Base-by-base conservation (phyloP, 257 asterid species). In the Jacaranda copaia region DNA sequence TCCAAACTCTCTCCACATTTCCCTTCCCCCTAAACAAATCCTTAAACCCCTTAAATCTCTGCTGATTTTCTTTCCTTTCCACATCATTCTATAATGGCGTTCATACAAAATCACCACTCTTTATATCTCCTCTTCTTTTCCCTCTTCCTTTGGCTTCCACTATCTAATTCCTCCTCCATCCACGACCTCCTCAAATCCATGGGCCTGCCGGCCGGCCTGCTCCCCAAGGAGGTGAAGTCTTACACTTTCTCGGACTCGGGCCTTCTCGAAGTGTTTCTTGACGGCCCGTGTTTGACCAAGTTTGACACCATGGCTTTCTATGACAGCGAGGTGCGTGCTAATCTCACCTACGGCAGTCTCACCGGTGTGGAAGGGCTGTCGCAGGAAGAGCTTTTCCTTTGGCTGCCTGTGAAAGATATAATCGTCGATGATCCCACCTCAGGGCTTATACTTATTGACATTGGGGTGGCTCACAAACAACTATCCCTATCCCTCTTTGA, bases 361-460 rank as follows among this genome's bases (percentile, higher is more conserved):
- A 85, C 88, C 49, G 97, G 91, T 10, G 95, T 95, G 4, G 81
- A 92, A 38, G 99, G 99, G 2, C 75, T 93, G 11, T 89, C 98
- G 1, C 99, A 95, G 82, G 98, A 95, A 65, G 99, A 95, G 84
- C 93, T 95, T 18, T 95, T 95, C 52, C 86, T 95, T 0, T 95
- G 99, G 99, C 70, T 95, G 12, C 99, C 99, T 1, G 98, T 95
- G 2, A 93, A 91, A 43, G 99, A 87, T 55, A 92, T 95, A 52
- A 83, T 87, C 16, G 93, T 95, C 40, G 88, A 88, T 69, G 92
- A 95, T 81, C 99, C 97, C 3, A 71, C 14, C 18, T 91, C 97
- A 6, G 99, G 99, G 14, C 79, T 95, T 4, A 95, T 95, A 10
- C 85, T 92, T 4, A 87, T 95, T 36, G 96, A 95, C 61, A 95